A percentile compares a stretch with the other conserved stretches of the same genome.
Evolutionary conservation across 2,329 filamentous ascomycete genomes (phyloP).

Genomic region (Coleophoma crateriformis): DNA sequence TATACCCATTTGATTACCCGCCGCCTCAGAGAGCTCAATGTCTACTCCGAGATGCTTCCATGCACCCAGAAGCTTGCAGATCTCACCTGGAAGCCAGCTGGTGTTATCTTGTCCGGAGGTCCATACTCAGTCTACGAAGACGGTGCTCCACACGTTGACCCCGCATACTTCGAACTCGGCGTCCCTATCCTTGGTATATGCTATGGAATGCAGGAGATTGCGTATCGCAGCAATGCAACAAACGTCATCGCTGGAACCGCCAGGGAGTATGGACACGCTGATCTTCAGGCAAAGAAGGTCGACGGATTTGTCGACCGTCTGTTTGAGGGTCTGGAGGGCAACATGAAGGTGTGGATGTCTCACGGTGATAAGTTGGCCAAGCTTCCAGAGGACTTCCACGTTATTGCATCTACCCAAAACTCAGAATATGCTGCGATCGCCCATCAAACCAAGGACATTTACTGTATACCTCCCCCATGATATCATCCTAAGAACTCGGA

Average conservation of each 20-base stretch:
- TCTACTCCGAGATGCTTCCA: constrained; percentile 84
- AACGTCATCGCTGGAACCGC: constrained; percentile 63
- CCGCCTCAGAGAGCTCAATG: constrained; percentile 69
- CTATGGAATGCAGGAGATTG: constrained; percentile 62
- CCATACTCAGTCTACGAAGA: constrained; percentile 76
- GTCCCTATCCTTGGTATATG: constrained; percentile 47
- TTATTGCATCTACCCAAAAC: constrained; percentile 70
- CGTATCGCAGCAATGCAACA: constrained; percentile 58
- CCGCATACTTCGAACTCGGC: constrained; percentile 70
- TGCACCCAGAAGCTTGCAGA: constrained; percentile 79
- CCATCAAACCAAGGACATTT: constrained; percentile 64
- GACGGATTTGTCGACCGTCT: constrained; percentile 66
- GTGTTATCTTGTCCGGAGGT: constrained; percentile 73
- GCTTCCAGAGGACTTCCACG: constrained; percentile 68
- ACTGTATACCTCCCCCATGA: constrained; percentile 42
- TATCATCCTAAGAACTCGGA: too few relatives aligned
- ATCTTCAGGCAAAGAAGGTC: constrained; percentile 52
- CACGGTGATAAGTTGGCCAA: constrained; percentile 80
- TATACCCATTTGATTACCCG: constrained; percentile 62
- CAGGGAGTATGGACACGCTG: constrained; percentile 33
- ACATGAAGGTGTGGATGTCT: constrained; percentile 75
- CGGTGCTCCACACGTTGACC: constrained; percentile 74
- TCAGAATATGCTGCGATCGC: constrained; percentile 76
- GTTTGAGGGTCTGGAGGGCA: constrained; percentile 69
- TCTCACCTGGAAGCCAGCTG: constrained; percentile 73